Base-by-base conservation (phyloP, 129 eudicot species). In the Pulicaria dysenterica region DNA sequence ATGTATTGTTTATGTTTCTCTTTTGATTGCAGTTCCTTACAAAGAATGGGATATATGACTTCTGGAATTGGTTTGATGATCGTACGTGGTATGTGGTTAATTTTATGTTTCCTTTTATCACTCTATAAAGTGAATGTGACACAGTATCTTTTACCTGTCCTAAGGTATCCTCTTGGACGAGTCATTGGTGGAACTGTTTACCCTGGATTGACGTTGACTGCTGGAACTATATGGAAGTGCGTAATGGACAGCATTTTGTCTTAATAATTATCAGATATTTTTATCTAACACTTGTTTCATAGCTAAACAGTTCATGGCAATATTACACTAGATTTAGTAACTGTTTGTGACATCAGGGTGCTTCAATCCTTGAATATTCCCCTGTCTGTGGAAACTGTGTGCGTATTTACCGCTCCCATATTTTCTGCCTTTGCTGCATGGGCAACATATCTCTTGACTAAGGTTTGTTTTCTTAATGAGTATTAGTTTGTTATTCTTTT, bases 1-100 rank as follows among this genome's bases (percentile, higher is more conserved):
- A 56, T 84, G 71, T 47, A 49, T 73, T 56, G 39, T 69, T 77
- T 43, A 66, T 63, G 48, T 38, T 64, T 44, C 53, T 74, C 24
- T 77, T 54, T 49, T 79, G 55, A 69, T 85, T 83, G 55, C 91
- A 94, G 99, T 94, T 74, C 83, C 97, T 94, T 48, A 88, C 86
- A 61, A 94, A 94, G 84, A 94, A 86, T 58, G 99, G 99, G 77
- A 91, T 94, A 75, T 94, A 94, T 80, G 99, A 94, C 89, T 94
- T 94, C 60, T 94, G 99, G 99, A 94, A 94, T 63, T 94, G 97
- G 96, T 94, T 90, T 83, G 99, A 94, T 45, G 99, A 94, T 73
- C 87, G 99, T 51, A 94, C 99, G 78, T 90, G 99, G 99, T 94
- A 55, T 62, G 58, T 65, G n/a, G 43, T 72, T 49, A 47, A 60